A percentile compares a stretch with the other conserved stretches of the same genome.
These are phyloP conservation scores for Trichoderma asperellum DNA, from an alignment of 2,329 filamentous ascomycete genomes.

Conservation along the genomic window DNA sequence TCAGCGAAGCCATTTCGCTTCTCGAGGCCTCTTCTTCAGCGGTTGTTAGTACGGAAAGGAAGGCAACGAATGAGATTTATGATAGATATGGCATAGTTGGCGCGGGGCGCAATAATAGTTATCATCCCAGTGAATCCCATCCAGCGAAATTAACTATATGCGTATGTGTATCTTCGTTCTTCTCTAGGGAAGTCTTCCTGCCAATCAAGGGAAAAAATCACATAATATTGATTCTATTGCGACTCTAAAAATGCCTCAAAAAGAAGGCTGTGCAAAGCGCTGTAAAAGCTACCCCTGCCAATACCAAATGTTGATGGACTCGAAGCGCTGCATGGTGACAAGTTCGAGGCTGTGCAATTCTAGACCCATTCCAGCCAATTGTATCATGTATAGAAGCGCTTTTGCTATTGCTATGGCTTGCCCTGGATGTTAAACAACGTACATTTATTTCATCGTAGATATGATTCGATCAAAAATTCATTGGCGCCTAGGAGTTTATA, in stretches of 20 bases:
- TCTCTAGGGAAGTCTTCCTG: background rate
- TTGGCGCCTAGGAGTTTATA: background rate
- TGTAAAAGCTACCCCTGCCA: background rate
- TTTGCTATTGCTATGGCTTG: background rate
- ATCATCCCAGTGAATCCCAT: background rate
- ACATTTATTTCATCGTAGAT: background rate
- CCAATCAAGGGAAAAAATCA: background rate
- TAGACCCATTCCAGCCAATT: background rate
- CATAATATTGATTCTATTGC: background rate
- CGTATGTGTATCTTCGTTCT: background rate
- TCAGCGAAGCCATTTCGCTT: background rate
- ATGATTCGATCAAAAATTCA: background rate
- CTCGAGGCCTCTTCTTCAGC: background rate
- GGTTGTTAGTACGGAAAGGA: background rate
- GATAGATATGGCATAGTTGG: background rate
- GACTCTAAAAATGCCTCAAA: background rate
- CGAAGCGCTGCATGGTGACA: background rate
- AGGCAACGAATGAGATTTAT: background rate
- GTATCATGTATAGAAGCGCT: background rate
- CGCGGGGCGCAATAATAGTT: background rate
- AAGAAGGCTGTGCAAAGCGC: background rate
- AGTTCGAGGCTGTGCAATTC: background rate
- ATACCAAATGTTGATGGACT: background rate
- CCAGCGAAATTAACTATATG: background rate
- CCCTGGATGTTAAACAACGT: background rate